Percentiles rank a stretch among this genome's conserved stretches.
These are phyloP conservation scores for Brassica incana DNA, from an alignment of 345 rosid species.

Conservation along the genomic window DNA sequence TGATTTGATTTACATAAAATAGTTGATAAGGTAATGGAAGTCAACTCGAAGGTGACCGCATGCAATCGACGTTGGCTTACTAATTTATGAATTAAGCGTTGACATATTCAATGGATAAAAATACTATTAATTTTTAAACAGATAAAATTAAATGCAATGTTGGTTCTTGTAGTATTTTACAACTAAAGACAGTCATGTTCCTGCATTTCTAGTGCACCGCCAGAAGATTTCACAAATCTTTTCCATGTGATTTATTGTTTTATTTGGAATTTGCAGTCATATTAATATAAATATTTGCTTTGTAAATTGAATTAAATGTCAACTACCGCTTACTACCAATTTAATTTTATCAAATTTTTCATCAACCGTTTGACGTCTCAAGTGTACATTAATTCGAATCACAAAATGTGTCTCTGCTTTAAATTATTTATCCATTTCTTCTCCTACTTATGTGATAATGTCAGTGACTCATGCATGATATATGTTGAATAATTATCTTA, in stretches of 20 bases:
- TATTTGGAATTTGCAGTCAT: slow-evolving; percentile 3
- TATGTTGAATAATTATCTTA: background rate
- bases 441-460: slow-evolving; percentile 13
- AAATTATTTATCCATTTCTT: slow-evolving; percentile 12
- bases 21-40: slow-evolving; percentile 7
- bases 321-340: slow-evolving; percentile 17
- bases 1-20: slow-evolving; percentile 23
- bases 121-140: background rate
- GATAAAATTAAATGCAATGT: slow-evolving; percentile 8
- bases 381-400: background rate
- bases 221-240: slow-evolving; percentile 44
- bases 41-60: slow-evolving; percentile 29
- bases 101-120: slow-evolving; percentile 25
- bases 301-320: slow-evolving; percentile 35
- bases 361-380: slow-evolving; percentile 20
- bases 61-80: slow-evolving; percentile 35
- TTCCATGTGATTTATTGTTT: slow-evolving; percentile 35
- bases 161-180: slow-evolving; percentile 28
- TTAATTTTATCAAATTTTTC: slow-evolving; percentile 2
- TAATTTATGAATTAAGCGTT: slow-evolving; percentile 34
- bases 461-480: slow-evolving; percentile 19
- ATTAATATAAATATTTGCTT: slow-evolving; percentile 16
- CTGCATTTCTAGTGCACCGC: slow-evolving; percentile 42
- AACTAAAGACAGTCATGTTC: slow-evolving; percentile 41
- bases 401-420: slow-evolving; percentile 1